These are phyloP conservation scores for Talaromyces sp. DNA, from an alignment of 2,329 filamentous ascomycete species.

Conservation along the genomic window DNA sequence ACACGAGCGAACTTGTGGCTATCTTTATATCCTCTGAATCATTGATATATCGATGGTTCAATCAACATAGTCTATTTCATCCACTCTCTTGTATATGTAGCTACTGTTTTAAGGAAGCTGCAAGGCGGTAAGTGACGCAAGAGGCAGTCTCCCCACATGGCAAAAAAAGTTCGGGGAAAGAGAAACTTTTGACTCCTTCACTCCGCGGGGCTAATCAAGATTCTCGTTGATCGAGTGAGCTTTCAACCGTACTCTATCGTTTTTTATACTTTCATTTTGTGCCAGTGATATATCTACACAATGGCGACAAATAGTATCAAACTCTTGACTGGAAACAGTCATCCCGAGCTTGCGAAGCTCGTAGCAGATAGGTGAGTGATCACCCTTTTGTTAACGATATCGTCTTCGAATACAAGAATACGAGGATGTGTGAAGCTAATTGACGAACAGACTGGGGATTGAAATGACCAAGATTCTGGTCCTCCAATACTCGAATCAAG, in stretches of 20 bases:
- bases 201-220: constrained; percentile 10
- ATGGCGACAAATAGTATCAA: constrained; percentile 72
- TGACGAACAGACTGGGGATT: constrained; percentile 56
- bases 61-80: background rate
- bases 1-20: constrained; percentile 19
- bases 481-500: constrained; percentile 63
- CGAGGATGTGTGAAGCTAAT: background rate
- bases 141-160: constrained; percentile 14
- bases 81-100: background rate
- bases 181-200: constrained; percentile 14
- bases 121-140: constrained; percentile 6
- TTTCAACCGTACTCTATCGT: background rate
- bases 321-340: constrained; percentile 70
- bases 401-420: constrained; percentile 4
- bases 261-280: background rate
- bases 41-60: background rate
- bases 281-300: background rate
- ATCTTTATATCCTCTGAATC: background rate
- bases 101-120: background rate
- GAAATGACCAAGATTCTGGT: constrained; percentile 68
- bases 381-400: background rate
- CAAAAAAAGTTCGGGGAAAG: constrained; percentile 10
- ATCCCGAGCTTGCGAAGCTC: constrained; percentile 66
- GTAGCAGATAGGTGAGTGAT: constrained; percentile 62
- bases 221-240: constrained; percentile 3